Percentiles rank a stretch among this genome's conserved stretches.
These are phyloP conservation scores for Clarireedia paspali DNA, from an alignment of 2,329 filamentous ascomycete genomes.

Conservation along the genomic window DNA sequence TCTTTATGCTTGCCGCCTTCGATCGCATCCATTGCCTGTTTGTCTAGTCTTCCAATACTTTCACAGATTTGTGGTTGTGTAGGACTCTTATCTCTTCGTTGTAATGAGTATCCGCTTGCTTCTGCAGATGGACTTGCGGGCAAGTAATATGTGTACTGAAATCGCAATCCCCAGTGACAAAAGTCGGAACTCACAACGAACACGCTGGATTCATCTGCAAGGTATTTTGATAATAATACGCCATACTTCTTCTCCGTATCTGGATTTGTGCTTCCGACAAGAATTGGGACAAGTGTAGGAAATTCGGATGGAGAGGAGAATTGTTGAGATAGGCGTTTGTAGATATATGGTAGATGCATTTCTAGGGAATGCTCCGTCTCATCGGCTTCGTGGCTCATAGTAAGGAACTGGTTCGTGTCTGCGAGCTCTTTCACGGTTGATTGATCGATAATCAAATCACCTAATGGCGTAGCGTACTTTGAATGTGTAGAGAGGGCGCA, in stretches of 20 bases:
- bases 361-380: constrained; percentile 87
- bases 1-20: constrained; percentile 63
- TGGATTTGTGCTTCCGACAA: constrained; percentile 68
- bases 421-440: constrained; percentile 44
- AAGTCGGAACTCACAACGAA: constrained; percentile 95
- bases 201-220: constrained; percentile 65
- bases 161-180: constrained; percentile 87
- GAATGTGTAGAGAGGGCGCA: constrained; percentile 69
- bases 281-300: constrained; percentile 74
- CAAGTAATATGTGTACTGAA: constrained; percentile 76
- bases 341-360: constrained; percentile 93
- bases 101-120: constrained; percentile 25
- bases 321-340: constrained; percentile 58
- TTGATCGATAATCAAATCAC: constrained; percentile 58
- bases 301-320: constrained; percentile 42
- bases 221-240: constrained; percentile 64
- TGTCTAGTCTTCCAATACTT: constrained; percentile 74
- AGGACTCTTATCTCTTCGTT: constrained; percentile 28
- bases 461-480: constrained; percentile 67
- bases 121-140: constrained; percentile 40
- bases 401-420: constrained; percentile 47
- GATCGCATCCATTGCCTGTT: constrained; percentile 76
- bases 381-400: constrained; percentile 61
- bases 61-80: constrained; percentile 61
- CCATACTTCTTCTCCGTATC: constrained; percentile 63